Percentiles rank a stretch among this genome's conserved stretches.
phyloP scores from a whole-genome alignment of 1,284 basidiomycete genomes.

The Naganishia sp. region DNA sequence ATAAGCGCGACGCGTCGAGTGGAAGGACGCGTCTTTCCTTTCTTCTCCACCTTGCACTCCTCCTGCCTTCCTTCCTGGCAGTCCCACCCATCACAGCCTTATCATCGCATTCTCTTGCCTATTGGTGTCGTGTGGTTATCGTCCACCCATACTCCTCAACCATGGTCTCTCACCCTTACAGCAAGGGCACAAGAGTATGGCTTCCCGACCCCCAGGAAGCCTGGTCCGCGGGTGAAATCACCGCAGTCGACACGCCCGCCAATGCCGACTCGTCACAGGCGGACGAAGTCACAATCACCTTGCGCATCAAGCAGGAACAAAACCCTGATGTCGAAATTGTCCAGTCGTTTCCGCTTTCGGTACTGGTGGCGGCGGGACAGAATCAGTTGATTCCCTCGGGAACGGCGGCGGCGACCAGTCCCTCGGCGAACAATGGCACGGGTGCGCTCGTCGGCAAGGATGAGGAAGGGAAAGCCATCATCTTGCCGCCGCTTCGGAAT shows the following conservation, averaged over 20 bases:
- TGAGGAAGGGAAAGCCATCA: constrained; percentile 29
- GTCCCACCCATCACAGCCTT: background rate
- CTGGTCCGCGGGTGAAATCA: constrained; percentile 53
- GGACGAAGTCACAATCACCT: constrained; percentile 39
- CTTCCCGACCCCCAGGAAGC: constrained; percentile 49
- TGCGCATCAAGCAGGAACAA: constrained; percentile 44
- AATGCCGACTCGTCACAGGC: constrained; percentile 27
- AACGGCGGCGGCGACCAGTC: constrained; percentile 4
- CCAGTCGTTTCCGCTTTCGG: constrained; percentile 46
- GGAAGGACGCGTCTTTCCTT: constrained; percentile 1
- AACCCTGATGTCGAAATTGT: constrained; percentile 38
- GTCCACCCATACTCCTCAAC: background rate
- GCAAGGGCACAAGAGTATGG: constrained; percentile 54
- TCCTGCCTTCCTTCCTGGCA: background rate
- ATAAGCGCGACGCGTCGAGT: constrained; percentile 2
- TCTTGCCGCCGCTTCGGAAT: constrained; percentile 89
- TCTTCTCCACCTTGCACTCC: background rate
- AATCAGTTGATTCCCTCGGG: constrained; percentile 24
- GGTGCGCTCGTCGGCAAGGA: constrained; percentile 30
- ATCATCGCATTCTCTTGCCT: background rate
- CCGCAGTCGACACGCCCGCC: constrained; percentile 41
- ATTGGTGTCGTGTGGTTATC: background rate
- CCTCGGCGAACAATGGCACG: background rate
- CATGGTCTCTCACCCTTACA: constrained; percentile 47
- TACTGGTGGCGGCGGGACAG: constrained; percentile 41